Base-by-base conservation (phyloP, 2,329 filamentous ascomycete genomes). In the Aplosporella prunicola region DNA sequence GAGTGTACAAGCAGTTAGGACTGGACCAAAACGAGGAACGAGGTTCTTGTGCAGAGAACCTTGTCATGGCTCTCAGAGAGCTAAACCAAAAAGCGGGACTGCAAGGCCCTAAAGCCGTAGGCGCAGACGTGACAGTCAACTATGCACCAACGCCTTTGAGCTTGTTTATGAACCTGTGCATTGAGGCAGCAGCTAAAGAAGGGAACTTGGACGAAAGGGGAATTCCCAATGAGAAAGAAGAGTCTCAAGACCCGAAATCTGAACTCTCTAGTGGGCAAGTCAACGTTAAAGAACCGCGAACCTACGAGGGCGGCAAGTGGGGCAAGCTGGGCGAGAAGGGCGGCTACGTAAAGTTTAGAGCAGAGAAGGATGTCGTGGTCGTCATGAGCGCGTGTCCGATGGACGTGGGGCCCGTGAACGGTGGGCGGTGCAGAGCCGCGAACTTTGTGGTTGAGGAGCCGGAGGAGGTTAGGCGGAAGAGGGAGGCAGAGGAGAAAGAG, bases 91-190 rank as follows among this genome's bases (percentile, higher is more conserved):
- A 57, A 13, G 61, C 62, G 5, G 65, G 65, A 0, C 47, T 69
- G 14, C 65, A 66, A 39, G 66, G 65, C 11, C 52, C 62, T 1
- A 64, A 64, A 38, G 61, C 59, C 15, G 55, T 69, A 3, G 66
- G 66, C 16, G 63, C 65, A 5, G 63, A 67, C 14, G 62, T 68
- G 25, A 66, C 62, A 1, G 63, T 68, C 47, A 67, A 68, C 42
- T 60, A 56, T 34, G 62, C 63, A 10, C 66, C 66, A 0, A 63
- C 63, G 10, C 66, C 66, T 2, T 50, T 69, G 5, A 64, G 66
- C 28, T 51, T 69, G 9, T 69, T 61, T 42, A 58, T 60, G 56
- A 58, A 56, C 18, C 43, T 55, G 3, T 39, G 47, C 3, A 18
- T 52, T 7, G 42, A 47, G 9, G 27, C 36, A 4, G 41, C 39